Conservation (phyloP, 2,329 filamentous ascomycete genomes). For the Penicillium nordicum region DNA sequence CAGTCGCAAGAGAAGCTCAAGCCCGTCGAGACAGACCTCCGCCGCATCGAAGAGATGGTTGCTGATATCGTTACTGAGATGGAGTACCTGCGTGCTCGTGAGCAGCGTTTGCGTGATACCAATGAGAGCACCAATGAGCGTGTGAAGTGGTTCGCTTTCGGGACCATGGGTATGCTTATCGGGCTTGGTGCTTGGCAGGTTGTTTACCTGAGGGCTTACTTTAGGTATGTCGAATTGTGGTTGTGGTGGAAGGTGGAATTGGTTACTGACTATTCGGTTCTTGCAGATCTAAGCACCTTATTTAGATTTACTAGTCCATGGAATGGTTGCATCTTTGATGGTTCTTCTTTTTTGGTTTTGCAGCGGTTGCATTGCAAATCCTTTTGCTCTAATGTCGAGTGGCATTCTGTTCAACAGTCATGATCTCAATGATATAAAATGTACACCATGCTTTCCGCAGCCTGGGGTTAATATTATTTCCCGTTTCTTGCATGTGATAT, state of each 20-base stretch:
- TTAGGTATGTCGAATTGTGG: conserved; percentile 58
- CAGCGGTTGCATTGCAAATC: conserved; percentile 11
- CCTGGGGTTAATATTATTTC: conserved; percentile 7
- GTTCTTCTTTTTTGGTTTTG: conserved; percentile 10
- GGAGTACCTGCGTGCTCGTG: conserved; percentile 85
- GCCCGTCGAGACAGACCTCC: conserved; percentile 90
- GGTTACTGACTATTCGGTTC: conserved; percentile 4
- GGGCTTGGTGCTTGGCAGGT: conserved; percentile 95
- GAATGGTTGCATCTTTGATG: conserved; percentile 18
- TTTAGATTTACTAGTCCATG: conserved; percentile 42
- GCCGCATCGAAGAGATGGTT: conserved; percentile 87
- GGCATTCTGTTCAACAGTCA: conserved; percentile 25
- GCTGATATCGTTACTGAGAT: conserved; percentile 87
- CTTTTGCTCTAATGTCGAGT: conserved; percentile 18
- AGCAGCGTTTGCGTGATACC: conserved; percentile 95
- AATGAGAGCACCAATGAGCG: conserved; percentile 99
- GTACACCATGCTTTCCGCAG: conserved; percentile 15
- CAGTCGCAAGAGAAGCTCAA: conserved; percentile 97
- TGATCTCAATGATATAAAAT: conserved; percentile 30
- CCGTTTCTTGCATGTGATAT: neutral
- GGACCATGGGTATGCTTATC: conserved; percentile 86
- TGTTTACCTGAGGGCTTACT: conserved; percentile 95
- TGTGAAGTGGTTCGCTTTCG: conserved; percentile 97
- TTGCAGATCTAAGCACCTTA: conserved; percentile 65
- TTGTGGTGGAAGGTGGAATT: neutral